Conservation (phyloP, 768 basidiomycete genomes). For the Cystofilobasidium bisporidii region DNA sequence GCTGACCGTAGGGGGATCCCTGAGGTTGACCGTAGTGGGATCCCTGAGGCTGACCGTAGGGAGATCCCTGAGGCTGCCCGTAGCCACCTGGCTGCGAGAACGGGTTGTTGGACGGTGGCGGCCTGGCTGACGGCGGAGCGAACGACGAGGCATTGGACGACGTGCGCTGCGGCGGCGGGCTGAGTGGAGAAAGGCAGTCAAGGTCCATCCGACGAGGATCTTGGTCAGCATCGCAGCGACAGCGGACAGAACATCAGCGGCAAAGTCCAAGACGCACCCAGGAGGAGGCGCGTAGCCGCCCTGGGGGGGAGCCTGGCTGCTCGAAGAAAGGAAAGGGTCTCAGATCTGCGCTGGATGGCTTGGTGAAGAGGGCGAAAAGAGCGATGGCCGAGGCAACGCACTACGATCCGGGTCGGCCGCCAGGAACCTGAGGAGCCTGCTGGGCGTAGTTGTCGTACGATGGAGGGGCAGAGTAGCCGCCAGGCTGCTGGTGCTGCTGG, state of each 20-base stretch:
- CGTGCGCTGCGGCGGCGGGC: background rate
- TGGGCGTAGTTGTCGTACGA: background rate
- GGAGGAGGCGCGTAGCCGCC: background rate
- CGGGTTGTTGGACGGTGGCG: background rate
- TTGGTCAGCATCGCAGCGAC: background rate
- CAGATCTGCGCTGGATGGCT: background rate
- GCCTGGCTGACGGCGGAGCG: background rate
- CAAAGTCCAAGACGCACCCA: background rate
- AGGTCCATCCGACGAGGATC: too few relatives aligned
- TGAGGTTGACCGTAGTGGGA: constrained; percentile 28
- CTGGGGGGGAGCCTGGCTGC: background rate
- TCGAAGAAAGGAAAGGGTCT: background rate
- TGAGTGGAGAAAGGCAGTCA: background rate
- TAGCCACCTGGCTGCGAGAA: background rate
- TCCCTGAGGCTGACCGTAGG: constrained; percentile 11
- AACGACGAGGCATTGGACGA: background rate
- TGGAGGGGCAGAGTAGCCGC: background rate
- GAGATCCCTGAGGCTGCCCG: background rate
- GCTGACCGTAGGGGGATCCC: constrained; percentile 5
- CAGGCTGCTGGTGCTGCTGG: background rate
- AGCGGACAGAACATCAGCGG: too few relatives aligned
- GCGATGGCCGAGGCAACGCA: background rate
- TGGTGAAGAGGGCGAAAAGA: too few relatives aligned
- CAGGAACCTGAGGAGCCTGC: constrained; percentile 7
- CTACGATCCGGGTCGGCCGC: constrained; percentile 16